Evolutionary conservation across 2,329 filamentous ascomycete genomes (phyloP), one percentile per base, ranked within the genome.

Genomic region (Furcasterigmium furcatum): DNA sequence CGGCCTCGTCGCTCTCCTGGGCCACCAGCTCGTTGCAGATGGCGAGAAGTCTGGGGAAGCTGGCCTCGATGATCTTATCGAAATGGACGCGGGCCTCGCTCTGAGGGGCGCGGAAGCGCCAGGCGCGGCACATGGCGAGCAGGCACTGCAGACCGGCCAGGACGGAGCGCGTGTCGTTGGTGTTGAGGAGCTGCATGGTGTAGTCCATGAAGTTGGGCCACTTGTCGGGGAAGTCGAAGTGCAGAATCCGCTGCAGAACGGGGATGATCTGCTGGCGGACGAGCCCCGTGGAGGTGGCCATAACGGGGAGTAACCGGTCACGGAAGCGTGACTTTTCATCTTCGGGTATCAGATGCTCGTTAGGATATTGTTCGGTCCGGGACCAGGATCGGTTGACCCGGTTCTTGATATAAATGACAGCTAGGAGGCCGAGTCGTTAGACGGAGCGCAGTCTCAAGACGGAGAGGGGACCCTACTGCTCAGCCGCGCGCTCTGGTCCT

Each of bases 331-430:
- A 76, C 72, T 96, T 96, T 69, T 96, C 94, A 50, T 88, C 84
- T 63, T 97, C 92, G 57, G 87, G 79, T 69, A 96, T 94, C 57
- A 85, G 74, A 57, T 82, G 83, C 58, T 87, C 84, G 59, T 81
- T 79, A 52, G 84, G 80, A 62, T 79, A 84, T 54, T 92, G 87
- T 54, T 95, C 88, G 60, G 79, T 77, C 52, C 81, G 83, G 46
- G 85, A 80, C 94, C 94, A 99, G 59, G 89, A 91, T 63, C 91
- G 87, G 66, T 88, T 92, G 66, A 97, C 87, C 64, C 91, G 87
- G 72, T 99, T 97, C 75, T 99, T 99, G 66, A 97, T 83, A 72
- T 97, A 99, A 58, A 99, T 89, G 62, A 92, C 91, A 61, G 91
- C 92, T 96, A 67, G 51, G 50, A 44, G 40, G 40, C 45, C 47